These are phyloP conservation scores for Aureobasidium mangrovei DNA, from an alignment of 2,329 filamentous ascomycete species.

Conservation along the genomic window DNA sequence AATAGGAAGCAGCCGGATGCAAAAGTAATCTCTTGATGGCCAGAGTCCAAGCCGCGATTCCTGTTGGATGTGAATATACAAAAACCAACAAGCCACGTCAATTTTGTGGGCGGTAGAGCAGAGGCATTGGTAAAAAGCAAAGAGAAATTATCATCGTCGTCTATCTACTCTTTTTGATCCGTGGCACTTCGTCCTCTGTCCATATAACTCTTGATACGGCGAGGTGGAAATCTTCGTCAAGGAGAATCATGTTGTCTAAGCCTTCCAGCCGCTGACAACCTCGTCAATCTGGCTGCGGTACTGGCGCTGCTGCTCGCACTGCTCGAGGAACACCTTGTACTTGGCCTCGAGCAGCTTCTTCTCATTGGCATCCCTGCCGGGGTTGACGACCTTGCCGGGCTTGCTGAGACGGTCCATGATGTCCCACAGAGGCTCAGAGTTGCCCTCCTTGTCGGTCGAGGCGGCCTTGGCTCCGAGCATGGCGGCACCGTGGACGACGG, in stretches of 20 bases:
- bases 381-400: constrained; percentile 73
- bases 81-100: no score
- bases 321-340: constrained; percentile 92
- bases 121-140: background rate
- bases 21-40: background rate
- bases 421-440: constrained; percentile 80
- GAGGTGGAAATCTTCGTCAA: background rate
- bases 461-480: constrained; percentile 99
- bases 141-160: background rate
- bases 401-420: constrained; percentile 99
- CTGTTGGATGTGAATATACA: no score
- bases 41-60: no score
- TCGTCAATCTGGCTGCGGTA: constrained; percentile 73
- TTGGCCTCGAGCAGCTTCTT: constrained; percentile 77
- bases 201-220: background rate
- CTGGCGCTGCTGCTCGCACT: constrained; percentile 74
- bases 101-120: no score
- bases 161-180: background rate
- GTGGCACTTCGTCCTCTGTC: background rate
- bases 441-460: constrained; percentile 64
- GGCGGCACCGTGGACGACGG: constrained; percentile 93
- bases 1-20: background rate
- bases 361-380: constrained; percentile 61
- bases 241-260: background rate
- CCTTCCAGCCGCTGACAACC: constrained; percentile 31